phyloP scores from a whole-genome alignment of 495 filamentous ascomycete species.

The Aspergillus kassunensis region DNA sequence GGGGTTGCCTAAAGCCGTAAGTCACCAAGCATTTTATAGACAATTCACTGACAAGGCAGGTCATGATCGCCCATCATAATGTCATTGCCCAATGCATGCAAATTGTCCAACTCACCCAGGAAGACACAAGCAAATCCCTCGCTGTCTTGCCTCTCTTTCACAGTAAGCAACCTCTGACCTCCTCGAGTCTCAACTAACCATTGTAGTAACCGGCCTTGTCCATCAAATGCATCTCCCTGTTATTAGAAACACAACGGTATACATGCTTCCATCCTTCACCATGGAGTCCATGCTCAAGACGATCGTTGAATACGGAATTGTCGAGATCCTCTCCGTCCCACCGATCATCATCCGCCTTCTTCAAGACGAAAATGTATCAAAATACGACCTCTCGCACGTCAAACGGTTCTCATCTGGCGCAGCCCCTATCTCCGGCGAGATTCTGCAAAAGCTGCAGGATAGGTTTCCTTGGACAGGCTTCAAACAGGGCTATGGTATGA shows the following conservation, averaged over 20 bases:
- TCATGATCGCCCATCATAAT: conserved; percentile 62
- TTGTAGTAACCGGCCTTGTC: conserved; percentile 48
- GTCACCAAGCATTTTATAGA: conserved; percentile 1
- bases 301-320: conserved; percentile 48
- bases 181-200: background rate
- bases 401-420: conserved; percentile 54
- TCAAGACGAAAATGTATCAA: conserved; percentile 57
- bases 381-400: conserved; percentile 55
- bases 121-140: conserved; percentile 45
- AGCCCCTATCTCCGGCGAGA: conserved; percentile 61
- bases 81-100: conserved; percentile 61
- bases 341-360: conserved; percentile 67
- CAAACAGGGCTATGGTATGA: conserved; percentile 69
- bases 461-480: conserved; percentile 61
- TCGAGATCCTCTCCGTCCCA: conserved; percentile 62
- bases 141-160: conserved; percentile 56
- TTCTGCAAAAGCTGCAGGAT: conserved; percentile 52
- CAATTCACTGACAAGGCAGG: conserved; percentile 27
- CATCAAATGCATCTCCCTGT: conserved; percentile 59
- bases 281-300: conserved; percentile 54
- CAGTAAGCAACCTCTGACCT: conserved; percentile 20
- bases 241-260: conserved; percentile 52
- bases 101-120: conserved; percentile 42
- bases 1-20: conserved; percentile 29
- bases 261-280: conserved; percentile 57